A percentile compares a stretch with the other conserved stretches of the same genome.
Evolutionary conservation across 169 alveolate genomes (phyloP).

Genomic region (Babesia ovata): DNA sequence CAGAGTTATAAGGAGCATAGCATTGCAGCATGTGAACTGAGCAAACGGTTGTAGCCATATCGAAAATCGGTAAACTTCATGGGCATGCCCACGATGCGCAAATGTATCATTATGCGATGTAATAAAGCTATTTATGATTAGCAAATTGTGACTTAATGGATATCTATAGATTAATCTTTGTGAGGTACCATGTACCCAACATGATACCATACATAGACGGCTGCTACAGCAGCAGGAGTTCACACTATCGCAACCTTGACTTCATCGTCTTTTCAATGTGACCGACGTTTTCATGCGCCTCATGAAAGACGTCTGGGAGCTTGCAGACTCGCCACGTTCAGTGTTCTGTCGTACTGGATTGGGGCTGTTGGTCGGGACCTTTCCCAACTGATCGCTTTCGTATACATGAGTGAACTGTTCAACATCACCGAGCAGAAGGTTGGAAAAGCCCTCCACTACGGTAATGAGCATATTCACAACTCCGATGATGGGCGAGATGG

Average conservation of each 20-base stretch:
- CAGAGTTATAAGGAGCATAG: no score
- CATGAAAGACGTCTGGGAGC: background rate
- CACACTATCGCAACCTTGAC: background rate
- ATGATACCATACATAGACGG: no score
- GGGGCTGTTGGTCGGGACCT: background rate
- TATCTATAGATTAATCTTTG: no score
- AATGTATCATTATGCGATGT: no score
- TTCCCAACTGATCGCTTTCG: conserved; percentile 63
- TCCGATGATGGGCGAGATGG: conserved; percentile 86
- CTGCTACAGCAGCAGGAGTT: no score
- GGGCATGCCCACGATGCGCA: no score
- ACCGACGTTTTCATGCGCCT: conserved; percentile 37
- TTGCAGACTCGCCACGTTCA: background rate
- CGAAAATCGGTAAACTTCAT: no score
- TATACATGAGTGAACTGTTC: conserved; percentile 84
- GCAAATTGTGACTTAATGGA: no score
- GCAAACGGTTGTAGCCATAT: no score
- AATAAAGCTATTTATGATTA: no score
- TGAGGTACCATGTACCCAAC: no score
- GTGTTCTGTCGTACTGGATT: background rate
- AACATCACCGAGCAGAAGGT: conserved; percentile 87
- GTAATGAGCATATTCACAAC: conserved; percentile 83
- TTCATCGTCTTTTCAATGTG: background rate
- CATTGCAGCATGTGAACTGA: no score
- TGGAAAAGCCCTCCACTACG: conserved; percentile 88